Evolutionary conservation across 768 basidiomycete species (phyloP).

Genomic region (Pulveroboletus sp.): DNA sequence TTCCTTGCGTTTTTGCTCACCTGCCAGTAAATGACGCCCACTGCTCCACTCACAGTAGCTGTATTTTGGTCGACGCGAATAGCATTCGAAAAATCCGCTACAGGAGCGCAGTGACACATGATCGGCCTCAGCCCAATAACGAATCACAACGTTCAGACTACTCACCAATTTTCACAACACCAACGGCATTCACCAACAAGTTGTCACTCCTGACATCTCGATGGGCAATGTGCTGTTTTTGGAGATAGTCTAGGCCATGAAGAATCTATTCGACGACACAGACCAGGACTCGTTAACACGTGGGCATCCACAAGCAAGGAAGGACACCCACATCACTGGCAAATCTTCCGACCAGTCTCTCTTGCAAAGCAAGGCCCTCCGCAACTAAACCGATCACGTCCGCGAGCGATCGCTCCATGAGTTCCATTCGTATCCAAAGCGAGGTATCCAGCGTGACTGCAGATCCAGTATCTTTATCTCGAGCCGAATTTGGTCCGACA

Average conservation of each 20-base stretch:
- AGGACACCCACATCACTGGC: constrained; percentile 63
- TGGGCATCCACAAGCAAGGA: neutral
- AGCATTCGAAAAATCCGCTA: constrained; percentile 81
- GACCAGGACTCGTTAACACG: neutral
- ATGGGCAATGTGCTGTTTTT: constrained; percentile 65
- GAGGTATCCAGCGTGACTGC: constrained; percentile 41
- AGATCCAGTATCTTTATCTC: constrained; percentile 26
- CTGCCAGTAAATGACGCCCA: constrained; percentile 81
- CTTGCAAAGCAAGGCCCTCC: constrained; percentile 59
- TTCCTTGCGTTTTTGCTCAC: constrained; percentile 29
- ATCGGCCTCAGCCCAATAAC: neutral
- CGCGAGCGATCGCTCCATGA: constrained; percentile 85
- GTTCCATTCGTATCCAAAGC: constrained; percentile 85
- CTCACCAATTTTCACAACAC: constrained; percentile 72
- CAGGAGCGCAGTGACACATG: neutral
- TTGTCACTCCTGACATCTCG: constrained; percentile 85
- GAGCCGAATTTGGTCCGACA: constrained; percentile 43
- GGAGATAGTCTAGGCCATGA: constrained; percentile 60
- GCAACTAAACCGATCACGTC: constrained; percentile 66
- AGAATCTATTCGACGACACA: constrained; percentile 45
- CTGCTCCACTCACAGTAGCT: constrained; percentile 51
- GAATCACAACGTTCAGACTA: constrained; percentile 3
- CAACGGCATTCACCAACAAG: constrained; percentile 61
- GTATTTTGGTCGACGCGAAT: constrained; percentile 51
- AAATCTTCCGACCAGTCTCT: constrained; percentile 69